phyloP scores from a whole-genome alignment of 371 early-diverging fungal species.

The Capillidium rhysosporum region DNA sequence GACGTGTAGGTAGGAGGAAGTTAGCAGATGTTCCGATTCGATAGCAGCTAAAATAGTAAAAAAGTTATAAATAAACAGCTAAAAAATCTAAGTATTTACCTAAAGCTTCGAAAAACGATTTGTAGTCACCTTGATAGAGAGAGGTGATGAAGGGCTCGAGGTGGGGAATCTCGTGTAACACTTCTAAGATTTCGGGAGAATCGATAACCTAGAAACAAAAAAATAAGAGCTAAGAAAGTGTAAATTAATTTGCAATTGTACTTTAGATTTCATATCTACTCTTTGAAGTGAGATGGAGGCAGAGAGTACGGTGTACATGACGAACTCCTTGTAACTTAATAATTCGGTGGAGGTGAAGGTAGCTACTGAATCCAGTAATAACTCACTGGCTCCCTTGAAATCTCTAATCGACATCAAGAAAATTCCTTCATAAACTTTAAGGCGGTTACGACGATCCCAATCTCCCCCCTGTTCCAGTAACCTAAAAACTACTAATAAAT shows the following conservation, averaged over 20 bases:
- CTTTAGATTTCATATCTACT: constrained; percentile 84
- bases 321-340: constrained; percentile 93
- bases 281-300: constrained; percentile 78
- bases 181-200: constrained; percentile 93
- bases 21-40: constrained; percentile 23
- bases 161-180: constrained; percentile 71
- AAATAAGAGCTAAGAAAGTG: background rate
- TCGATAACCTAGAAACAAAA: constrained; percentile 45
- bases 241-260: constrained; percentile 18
- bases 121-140: constrained; percentile 87
- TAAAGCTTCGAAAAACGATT: constrained; percentile 68
- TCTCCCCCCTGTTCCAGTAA: constrained; percentile 96
- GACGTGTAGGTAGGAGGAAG: constrained; percentile 42
- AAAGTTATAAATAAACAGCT: background rate
- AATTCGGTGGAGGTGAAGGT: constrained; percentile 96
- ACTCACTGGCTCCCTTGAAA: constrained; percentile 78
- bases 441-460: constrained; percentile 99
- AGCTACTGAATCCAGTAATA: constrained; percentile 86
- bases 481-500: constrained; percentile 13
- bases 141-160: constrained; percentile 68
- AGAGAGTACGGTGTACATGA: constrained; percentile 82
- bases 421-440: constrained; percentile 95
- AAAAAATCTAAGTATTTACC: constrained; percentile 14
- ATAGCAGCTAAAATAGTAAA: constrained; percentile 22
- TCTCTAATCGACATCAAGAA: constrained; percentile 84